These are phyloP conservation scores for Castanea sativa DNA, from an alignment of 306 rosid genomes.

Conservation along the genomic window DNA sequence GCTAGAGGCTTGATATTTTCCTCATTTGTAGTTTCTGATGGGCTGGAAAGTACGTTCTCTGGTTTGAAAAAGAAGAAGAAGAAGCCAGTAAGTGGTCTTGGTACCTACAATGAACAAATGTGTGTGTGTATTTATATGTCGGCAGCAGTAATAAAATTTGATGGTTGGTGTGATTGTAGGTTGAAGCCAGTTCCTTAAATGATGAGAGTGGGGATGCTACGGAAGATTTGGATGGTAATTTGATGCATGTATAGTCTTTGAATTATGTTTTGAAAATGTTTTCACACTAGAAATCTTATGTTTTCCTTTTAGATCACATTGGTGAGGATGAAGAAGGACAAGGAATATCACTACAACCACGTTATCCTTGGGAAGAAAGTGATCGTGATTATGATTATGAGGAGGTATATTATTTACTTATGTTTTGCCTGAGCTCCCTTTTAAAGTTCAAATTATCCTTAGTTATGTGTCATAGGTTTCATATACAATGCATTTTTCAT, in stretches of 20 bases:
- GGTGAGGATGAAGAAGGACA: too few relatives aligned
- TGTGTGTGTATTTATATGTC: neutral
- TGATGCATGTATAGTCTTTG: neutral
- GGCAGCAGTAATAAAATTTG: slow-evolving; percentile 3
- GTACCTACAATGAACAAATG: neutral
- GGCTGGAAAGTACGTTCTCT: slow-evolving; percentile 65
- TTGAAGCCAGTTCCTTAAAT: slow-evolving; percentile 61
- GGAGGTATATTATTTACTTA: too few relatives aligned
- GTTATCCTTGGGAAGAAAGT: too few relatives aligned
- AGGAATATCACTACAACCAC: too few relatives aligned
- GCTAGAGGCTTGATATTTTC: slow-evolving; percentile 12
- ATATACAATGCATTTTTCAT: too few relatives aligned
- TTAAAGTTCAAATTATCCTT: too few relatives aligned
- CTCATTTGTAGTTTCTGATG: slow-evolving; percentile 74
- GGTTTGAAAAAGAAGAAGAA: slow-evolving; percentile 95
- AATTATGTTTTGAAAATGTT: too few relatives aligned
- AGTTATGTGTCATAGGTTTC: too few relatives aligned
- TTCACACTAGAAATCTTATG: neutral
- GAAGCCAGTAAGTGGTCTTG: slow-evolving; percentile 60
- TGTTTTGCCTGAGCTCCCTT: too few relatives aligned
- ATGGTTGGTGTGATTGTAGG: slow-evolving; percentile 43
- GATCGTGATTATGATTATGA: too few relatives aligned
- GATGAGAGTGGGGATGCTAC: slow-evolving; percentile 58
- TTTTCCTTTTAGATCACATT: too few relatives aligned
- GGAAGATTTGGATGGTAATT: slow-evolving; percentile 72